phyloP scores from a whole-genome alignment of 2,329 filamentous ascomycete genomes.

The Xylaria sp. region DNA sequence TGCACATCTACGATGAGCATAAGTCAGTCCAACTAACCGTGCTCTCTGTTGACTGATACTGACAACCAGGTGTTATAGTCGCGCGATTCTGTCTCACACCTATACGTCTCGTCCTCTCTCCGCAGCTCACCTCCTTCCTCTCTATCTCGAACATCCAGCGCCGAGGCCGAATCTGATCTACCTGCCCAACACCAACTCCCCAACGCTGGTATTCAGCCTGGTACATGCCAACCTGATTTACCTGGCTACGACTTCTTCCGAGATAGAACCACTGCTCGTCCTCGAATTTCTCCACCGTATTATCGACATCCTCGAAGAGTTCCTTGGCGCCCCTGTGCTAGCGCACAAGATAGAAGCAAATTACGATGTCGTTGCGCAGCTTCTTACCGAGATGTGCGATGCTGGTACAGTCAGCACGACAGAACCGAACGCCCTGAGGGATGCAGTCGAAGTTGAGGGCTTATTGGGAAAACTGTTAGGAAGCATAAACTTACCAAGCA shows the following conservation, averaged over 20 bases:
- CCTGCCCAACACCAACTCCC: slow-evolving; percentile 77
- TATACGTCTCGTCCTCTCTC: slow-evolving; percentile 83
- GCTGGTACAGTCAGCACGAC: slow-evolving; percentile 86
- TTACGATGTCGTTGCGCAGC: slow-evolving; percentile 92
- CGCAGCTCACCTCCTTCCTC: slow-evolving; percentile 74
- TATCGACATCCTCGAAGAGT: slow-evolving; percentile 91
- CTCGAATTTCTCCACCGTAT: slow-evolving; percentile 94
- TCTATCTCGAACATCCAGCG: slow-evolving; percentile 80
- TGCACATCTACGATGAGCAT: slow-evolving; percentile 96
- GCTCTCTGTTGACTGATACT: neutral
- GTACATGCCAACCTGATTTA: slow-evolving; percentile 87
- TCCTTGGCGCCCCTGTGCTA: slow-evolving; percentile 83
- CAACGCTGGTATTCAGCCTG: slow-evolving; percentile 86
- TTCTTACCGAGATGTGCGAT: slow-evolving; percentile 96
- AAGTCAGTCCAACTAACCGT: slow-evolving; percentile 62
- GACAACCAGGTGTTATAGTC: slow-evolving; percentile 58
- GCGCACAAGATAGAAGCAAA: slow-evolving; percentile 83
- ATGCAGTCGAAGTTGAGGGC: slow-evolving; percentile 89
- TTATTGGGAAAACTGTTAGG: slow-evolving; percentile 87
- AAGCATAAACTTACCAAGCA: slow-evolving; percentile 77
- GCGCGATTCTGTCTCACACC: slow-evolving; percentile 82
- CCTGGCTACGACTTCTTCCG: slow-evolving; percentile 79
- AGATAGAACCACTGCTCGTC: slow-evolving; percentile 85
- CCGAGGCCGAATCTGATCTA: slow-evolving; percentile 88
- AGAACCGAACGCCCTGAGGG: slow-evolving; percentile 88